Evolutionary conservation across 1,139 yeast species (phyloP).

Genomic region (Blastobotrys indianensis): DNA sequence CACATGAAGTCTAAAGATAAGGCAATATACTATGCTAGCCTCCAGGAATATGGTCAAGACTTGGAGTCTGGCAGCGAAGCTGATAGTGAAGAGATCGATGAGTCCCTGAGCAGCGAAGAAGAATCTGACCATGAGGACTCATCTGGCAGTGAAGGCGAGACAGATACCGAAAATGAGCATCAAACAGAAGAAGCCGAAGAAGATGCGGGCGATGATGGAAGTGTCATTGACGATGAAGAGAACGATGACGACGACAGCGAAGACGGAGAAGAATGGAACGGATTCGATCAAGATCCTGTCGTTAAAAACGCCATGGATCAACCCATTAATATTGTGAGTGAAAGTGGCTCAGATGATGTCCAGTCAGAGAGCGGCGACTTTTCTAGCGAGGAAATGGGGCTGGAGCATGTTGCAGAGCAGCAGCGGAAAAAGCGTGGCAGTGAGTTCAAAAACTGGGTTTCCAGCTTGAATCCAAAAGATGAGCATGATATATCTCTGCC

Average conservation of each 20-base stretch:
- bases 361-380: constrained; percentile 17
- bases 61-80: constrained; percentile 8
- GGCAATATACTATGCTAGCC: constrained; percentile 4
- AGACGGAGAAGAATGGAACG: constrained; percentile 17
- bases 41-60: constrained; percentile 10
- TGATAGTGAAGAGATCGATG: constrained; percentile 16
- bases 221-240: constrained; percentile 19
- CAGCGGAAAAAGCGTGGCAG: constrained; percentile 36
- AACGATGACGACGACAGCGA: constrained; percentile 22
- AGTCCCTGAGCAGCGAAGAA: constrained; percentile 11
- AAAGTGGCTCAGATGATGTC: constrained; percentile 16
- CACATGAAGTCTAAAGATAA: constrained; percentile 5
- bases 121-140: constrained; percentile 21
- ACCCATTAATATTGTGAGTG: constrained; percentile 16
- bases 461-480: constrained; percentile 29
- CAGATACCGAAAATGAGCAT: not conserved
- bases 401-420: constrained; percentile 16
- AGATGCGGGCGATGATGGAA: constrained; percentile 9
- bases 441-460: constrained; percentile 52
- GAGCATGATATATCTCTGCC: constrained; percentile 29
- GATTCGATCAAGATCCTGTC: constrained; percentile 20
- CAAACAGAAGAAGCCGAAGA: constrained; percentile 5
- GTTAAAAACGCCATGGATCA: constrained; percentile 15
- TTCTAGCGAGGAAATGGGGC: not conserved
- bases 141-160: not conserved